Evolutionary conservation across 768 basidiomycete genomes (phyloP).

Genomic region (Suillus discolor): DNA sequence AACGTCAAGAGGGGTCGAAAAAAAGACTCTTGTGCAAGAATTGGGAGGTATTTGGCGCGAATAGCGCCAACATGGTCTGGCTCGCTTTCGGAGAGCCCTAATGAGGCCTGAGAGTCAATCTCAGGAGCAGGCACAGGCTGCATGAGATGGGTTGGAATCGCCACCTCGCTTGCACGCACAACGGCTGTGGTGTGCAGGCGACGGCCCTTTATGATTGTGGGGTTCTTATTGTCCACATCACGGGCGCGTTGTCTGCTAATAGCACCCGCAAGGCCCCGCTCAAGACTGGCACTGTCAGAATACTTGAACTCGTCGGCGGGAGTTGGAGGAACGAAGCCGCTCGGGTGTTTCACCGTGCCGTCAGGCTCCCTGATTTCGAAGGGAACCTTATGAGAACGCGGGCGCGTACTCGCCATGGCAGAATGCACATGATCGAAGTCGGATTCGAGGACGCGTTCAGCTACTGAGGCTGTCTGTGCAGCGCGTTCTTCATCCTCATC

Average conservation of each 20-base stretch:
- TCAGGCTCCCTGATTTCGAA: slow-evolving; percentile 41
- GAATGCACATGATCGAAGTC: slow-evolving; percentile 27
- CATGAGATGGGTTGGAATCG: neutral
- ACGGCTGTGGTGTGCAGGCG: slow-evolving; percentile 24
- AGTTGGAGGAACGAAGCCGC: slow-evolving; percentile 47
- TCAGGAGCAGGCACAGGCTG: slow-evolving; percentile 1
- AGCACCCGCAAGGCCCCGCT: slow-evolving; percentile 23
- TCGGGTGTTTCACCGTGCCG: slow-evolving; percentile 42
- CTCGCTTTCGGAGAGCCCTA: neutral
- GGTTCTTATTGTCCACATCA: slow-evolving; percentile 15
- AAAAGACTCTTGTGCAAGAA: slow-evolving; percentile 33
- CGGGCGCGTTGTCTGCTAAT: slow-evolving; percentile 12
- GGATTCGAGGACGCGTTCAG: slow-evolving; percentile 33
- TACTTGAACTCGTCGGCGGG: slow-evolving; percentile 39
- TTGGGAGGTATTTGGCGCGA: slow-evolving; percentile 33
- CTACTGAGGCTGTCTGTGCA: slow-evolving; percentile 34
- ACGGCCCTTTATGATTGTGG: slow-evolving; percentile 15
- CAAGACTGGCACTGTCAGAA: slow-evolving; percentile 10
- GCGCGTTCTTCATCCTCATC: slow-evolving; percentile 21
- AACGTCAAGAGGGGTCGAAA: slow-evolving; percentile 44
- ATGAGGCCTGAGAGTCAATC: neutral
- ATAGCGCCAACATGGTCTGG: slow-evolving; percentile 3
- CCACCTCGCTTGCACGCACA: slow-evolving; percentile 8
- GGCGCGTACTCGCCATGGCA: slow-evolving; percentile 22
- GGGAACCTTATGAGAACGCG: slow-evolving; percentile 40